phyloP scores from a whole-genome alignment of 805 yeast species.

The Clavispora carvajalis region DNA sequence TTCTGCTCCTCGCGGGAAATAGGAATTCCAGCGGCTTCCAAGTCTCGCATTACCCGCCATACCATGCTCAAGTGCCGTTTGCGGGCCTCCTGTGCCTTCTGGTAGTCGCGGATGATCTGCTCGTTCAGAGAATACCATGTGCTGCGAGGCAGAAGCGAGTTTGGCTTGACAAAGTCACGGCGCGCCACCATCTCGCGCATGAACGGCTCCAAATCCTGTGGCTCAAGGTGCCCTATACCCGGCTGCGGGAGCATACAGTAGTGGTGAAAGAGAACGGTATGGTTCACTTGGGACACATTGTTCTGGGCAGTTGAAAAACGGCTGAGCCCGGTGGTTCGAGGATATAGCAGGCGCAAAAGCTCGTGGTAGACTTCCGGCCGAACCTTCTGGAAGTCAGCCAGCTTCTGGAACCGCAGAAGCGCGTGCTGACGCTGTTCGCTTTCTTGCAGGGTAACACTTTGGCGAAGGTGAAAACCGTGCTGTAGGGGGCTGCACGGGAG shows the following conservation, averaged over 20 bases:
- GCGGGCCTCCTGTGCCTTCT: conserved; percentile 17
- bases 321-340: conserved; percentile 6
- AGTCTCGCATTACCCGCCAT: conserved; percentile 23
- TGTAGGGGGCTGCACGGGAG: neutral
- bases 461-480: neutral
- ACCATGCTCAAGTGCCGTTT: conserved; percentile 17
- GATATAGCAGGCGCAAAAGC: conserved; percentile 10
- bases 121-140: neutral
- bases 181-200: conserved; percentile 18
- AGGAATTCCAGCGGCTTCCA: conserved; percentile 21
- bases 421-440: neutral
- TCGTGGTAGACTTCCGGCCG: neutral
- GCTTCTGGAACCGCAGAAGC: conserved; percentile 4
- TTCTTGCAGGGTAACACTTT: neutral
- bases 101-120: conserved; percentile 11
- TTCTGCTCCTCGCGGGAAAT: conserved; percentile 27
- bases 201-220: conserved; percentile 25
- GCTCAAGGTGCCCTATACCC: conserved; percentile 19
- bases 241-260: conserved; percentile 26
- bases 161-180: conserved; percentile 25
- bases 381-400: conserved; percentile 6
- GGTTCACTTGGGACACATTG: conserved; percentile 18
- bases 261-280: conserved; percentile 18
- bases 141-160: conserved; percentile 12
- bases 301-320: conserved; percentile 1